Conservation (phyloP, 495 filamentous ascomycete species). For the Xylaria sp. region DNA sequence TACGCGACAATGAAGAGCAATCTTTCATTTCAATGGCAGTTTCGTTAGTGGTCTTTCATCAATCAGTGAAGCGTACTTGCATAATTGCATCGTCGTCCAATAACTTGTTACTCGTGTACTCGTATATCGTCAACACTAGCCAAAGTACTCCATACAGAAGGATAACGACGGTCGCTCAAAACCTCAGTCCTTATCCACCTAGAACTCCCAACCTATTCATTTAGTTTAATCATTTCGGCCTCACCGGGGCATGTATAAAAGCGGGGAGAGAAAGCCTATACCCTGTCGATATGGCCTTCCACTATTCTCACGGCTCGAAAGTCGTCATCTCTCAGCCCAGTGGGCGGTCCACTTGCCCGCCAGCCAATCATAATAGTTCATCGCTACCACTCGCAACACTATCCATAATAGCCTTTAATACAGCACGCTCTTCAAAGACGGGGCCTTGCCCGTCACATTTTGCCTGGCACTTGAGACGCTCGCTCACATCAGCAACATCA, state of each 20-base stretch:
- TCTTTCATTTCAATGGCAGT: neutral
- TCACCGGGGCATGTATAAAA: neutral
- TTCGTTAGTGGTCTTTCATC: conserved; percentile 8
- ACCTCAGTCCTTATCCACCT: neutral
- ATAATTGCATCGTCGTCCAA: conserved; percentile 7
- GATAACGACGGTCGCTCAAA: neutral
- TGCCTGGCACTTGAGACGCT: conserved; percentile 74
- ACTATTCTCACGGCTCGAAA: neutral
- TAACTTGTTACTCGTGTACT: conserved; percentile 3
- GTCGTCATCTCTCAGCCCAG: neutral
- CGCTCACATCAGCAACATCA: conserved; percentile 80
- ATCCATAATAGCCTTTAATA: conserved; percentile 77
- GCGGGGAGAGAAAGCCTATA: neutral
- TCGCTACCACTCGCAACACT: conserved; percentile 76
- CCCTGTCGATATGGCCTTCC: neutral
- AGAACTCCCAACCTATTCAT: neutral
- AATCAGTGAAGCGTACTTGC: conserved; percentile 12
- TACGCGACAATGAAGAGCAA: neutral
- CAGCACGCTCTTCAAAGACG: conserved; percentile 80
- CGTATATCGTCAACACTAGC: conserved; percentile 6
- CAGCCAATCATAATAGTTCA: conserved; percentile 66
- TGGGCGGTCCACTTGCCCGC: neutral
- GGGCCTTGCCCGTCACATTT: conserved; percentile 91
- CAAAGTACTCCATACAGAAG: conserved; percentile 14
- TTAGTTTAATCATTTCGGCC: neutral